A percentile compares a stretch with the other conserved stretches of the same genome.
These are phyloP conservation scores for Ophiocordyceps sinensis DNA, from an alignment of 2,329 filamentous ascomycete species.

Conservation along the genomic window DNA sequence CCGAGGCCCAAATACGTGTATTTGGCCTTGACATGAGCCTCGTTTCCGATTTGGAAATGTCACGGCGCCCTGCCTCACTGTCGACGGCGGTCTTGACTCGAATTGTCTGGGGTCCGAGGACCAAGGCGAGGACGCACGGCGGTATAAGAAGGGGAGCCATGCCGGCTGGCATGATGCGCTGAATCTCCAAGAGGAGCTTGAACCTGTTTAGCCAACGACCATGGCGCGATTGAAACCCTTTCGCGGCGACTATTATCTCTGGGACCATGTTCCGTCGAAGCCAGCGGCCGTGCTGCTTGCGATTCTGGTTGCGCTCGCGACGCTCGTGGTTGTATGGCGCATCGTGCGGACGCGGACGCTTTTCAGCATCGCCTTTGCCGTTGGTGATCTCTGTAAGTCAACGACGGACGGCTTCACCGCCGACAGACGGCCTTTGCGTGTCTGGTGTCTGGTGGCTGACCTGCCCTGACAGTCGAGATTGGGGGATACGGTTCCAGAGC, in stretches of 20 bases:
- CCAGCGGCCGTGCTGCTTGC: constrained; percentile 29
- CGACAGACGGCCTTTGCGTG: not conserved
- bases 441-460: not conserved
- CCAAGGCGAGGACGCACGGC: too few species aligned
- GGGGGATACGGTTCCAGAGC: constrained; percentile 25
- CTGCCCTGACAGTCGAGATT: constrained; percentile 21
- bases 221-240: constrained; percentile 18
- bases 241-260: constrained; percentile 17
- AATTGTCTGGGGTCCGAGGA: too few species aligned
- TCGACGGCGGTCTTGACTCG: too few species aligned
- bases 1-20: too few species aligned
- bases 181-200: too few species aligned
- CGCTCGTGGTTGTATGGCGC: constrained; percentile 27
- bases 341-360: constrained; percentile 28
- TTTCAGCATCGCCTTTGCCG: constrained; percentile 34
- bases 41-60: too few species aligned
- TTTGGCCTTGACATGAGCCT: too few species aligned
- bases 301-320: constrained; percentile 27
- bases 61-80: too few species aligned
- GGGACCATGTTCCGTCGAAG: constrained; percentile 25
- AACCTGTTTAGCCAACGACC: not conserved
- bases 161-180: too few species aligned
- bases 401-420: too few species aligned
- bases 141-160: too few species aligned
- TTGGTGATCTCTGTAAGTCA: constrained; percentile 32